phyloP scores from a whole-genome alignment of 163 green algal species.

The Coccomyxa subellipsoidea region DNA sequence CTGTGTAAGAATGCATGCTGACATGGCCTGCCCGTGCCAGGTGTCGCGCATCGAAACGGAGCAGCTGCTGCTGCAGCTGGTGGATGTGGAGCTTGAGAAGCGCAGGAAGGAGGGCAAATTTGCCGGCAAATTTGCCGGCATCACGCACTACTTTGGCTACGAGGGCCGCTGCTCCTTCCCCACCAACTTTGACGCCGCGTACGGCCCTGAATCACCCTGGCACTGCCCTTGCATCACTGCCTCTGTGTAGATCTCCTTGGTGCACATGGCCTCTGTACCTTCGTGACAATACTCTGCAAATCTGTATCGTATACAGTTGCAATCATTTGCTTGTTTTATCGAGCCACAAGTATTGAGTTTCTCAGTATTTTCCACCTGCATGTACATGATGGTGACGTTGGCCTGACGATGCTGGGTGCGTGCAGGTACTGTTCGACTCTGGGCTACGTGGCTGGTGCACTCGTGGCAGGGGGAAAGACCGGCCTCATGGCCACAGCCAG shows the following conservation, averaged over 20 bases:
- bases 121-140: constrained; percentile 34
- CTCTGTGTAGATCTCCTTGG: too few relatives aligned
- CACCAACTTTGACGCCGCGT: constrained; percentile 66
- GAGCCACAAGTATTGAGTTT: too few relatives aligned
- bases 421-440: constrained; percentile 54
- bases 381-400: too few relatives aligned
- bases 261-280: too few relatives aligned
- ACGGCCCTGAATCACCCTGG: not conserved
- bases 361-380: too few relatives aligned
- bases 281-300: too few relatives aligned
- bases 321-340: too few relatives aligned
- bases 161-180: constrained; percentile 64
- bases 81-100: constrained; percentile 45
- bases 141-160: constrained; percentile 63
- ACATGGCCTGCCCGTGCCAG: not conserved
- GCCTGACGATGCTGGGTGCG: too few relatives aligned
- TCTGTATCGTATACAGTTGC: too few relatives aligned
- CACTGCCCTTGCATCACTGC: not conserved
- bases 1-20: too few relatives aligned
- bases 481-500: constrained; percentile 56
- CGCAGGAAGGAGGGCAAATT: constrained; percentile 36
- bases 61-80: constrained; percentile 54
- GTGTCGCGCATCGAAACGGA: constrained; percentile 61
- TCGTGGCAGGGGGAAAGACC: constrained; percentile 40
- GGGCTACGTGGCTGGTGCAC: constrained; percentile 45